Conservation (phyloP, 805 yeast genomes). For the Candida broadrunensis region DNA sequence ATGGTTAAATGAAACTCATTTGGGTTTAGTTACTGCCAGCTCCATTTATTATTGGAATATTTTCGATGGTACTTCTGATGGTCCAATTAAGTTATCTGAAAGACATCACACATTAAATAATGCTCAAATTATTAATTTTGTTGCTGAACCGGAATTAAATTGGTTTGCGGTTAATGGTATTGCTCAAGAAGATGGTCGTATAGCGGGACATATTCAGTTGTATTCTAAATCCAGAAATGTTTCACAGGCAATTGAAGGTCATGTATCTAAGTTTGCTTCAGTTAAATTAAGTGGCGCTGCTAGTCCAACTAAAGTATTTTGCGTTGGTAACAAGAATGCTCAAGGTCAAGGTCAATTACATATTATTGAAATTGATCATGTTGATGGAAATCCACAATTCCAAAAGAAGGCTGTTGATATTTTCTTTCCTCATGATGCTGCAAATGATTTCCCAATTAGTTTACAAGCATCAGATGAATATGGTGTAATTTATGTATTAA, state of each 20-base stretch:
- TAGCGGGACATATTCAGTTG: slow-evolving; percentile 94
- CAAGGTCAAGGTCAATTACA: slow-evolving; percentile 73
- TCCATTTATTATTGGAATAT: slow-evolving; percentile 79
- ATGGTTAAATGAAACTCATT: slow-evolving; percentile 71
- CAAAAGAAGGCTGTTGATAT: slow-evolving; percentile 88
- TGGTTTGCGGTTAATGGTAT: slow-evolving; percentile 98
- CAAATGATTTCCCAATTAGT: slow-evolving; percentile 94
- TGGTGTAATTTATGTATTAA: slow-evolving; percentile 84
- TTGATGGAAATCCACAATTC: slow-evolving; percentile 77
- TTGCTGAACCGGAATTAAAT: slow-evolving; percentile 70
- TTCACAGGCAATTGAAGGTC: slow-evolving; percentile 97
- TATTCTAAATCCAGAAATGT: slow-evolving; percentile 85
- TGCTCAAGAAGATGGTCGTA: slow-evolving; percentile 88
- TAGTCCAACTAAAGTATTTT: slow-evolving; percentile 78
- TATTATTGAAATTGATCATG: slow-evolving; percentile 94
- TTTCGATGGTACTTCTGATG: slow-evolving; percentile 70
- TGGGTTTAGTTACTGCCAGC: slow-evolving; percentile 83
- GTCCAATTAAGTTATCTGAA: slow-evolving; percentile 79
- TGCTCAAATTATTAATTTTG: slow-evolving; percentile 88
- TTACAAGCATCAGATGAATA: slow-evolving; percentile 80
- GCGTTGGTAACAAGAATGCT: slow-evolving; percentile 86
- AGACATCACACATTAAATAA: slow-evolving; percentile 78
- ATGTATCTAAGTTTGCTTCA: slow-evolving; percentile 85
- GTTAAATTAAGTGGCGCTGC: slow-evolving; percentile 71
- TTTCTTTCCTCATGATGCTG: slow-evolving; percentile 95